Conservation (phyloP, 495 filamentous ascomycete species). For the Penicillium robsamsonii region DNA sequence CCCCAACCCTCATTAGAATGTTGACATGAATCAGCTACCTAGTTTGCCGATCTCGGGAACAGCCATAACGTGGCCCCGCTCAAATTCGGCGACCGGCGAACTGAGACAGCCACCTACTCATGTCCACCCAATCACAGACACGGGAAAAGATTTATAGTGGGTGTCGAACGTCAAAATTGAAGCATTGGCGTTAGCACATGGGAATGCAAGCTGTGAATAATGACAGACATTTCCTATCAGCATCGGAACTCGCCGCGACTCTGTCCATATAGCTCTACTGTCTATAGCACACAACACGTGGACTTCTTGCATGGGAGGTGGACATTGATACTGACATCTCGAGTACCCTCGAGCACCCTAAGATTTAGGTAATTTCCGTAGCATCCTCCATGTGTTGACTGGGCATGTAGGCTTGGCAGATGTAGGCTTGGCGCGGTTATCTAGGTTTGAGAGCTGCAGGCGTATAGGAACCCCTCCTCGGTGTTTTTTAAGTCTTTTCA, state of each 20-base stretch:
- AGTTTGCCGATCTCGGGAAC: conserved; percentile 10
- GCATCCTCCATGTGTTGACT: background rate
- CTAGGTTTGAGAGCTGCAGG: background rate
- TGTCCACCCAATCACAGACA: conserved; percentile 6
- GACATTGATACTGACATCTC: background rate
- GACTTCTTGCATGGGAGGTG: background rate
- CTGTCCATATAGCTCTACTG: background rate
- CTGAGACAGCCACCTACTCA: background rate
- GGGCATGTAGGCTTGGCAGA: background rate
- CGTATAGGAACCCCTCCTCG: background rate
- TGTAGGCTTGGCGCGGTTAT: conserved; percentile 2
- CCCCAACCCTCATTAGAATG: background rate
- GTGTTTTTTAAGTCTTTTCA: background rate
- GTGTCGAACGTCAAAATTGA: background rate
- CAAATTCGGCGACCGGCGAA: conserved; percentile 12
- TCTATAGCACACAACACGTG: conserved; percentile 20
- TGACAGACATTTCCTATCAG: conserved; percentile 3
- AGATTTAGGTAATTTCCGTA: background rate
- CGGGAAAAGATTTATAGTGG: background rate
- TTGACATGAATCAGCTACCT: background rate
- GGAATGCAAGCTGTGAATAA: conserved; percentile 17
- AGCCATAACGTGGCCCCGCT: background rate
- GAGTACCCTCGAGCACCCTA: background rate
- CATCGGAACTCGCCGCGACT: conserved; percentile 19
- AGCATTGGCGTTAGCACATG: conserved; percentile 19